Base-by-base conservation (phyloP, 2,329 filamentous ascomycete genomes). In the Cladosporium cucumerinum region DNA sequence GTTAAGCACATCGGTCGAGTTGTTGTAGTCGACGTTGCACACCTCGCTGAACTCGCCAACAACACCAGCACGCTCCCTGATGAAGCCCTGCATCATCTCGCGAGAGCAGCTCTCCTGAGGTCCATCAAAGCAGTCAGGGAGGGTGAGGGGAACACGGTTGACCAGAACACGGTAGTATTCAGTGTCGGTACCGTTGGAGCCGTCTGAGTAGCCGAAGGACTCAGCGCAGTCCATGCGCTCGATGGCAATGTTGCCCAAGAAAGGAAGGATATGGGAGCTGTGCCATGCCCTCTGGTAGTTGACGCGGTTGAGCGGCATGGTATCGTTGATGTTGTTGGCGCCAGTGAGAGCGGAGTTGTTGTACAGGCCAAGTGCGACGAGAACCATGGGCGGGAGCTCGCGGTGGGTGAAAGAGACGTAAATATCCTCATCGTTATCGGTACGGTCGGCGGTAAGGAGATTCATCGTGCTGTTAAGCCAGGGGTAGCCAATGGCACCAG, bases 401-500 rank as follows among this genome's bases (percentile, higher is more conserved):
- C 88, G 85, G 73, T 90, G 88, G 0, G 88, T 90, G 77, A 90
- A 90, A 61, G 85, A 87, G 48, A 90, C 80, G 71, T 87, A 88
- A 8, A 90, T 79, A 64, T 89, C 86, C 71, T 90, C 82, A 16
- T 74, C 71, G 61, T 72, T 67, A n/a, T 75, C 74, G 5, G 76
- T 73, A 4, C 72, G 70, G 63, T 74, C 76, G 39, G 85, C 71
- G 11, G 88, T 77, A 0, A 82, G 72, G 6, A 86, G 77, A 11
- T 77, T 71, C 0, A 85, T 80, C 0, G 86, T 87, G 0, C 86
- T 84, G 67, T 88, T 88, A 6, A 90, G 72, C 88, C 88, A 91
- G 0, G 88, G 88, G 61, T 86, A 82, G 1, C 88, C 88, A 6
- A 89, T 80, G 21, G 81, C 80, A 0, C 86, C 86, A 0, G 85